Conservation (phyloP, 2,329 filamentous ascomycete species). For the Colletotrichum destructivum region DNA sequence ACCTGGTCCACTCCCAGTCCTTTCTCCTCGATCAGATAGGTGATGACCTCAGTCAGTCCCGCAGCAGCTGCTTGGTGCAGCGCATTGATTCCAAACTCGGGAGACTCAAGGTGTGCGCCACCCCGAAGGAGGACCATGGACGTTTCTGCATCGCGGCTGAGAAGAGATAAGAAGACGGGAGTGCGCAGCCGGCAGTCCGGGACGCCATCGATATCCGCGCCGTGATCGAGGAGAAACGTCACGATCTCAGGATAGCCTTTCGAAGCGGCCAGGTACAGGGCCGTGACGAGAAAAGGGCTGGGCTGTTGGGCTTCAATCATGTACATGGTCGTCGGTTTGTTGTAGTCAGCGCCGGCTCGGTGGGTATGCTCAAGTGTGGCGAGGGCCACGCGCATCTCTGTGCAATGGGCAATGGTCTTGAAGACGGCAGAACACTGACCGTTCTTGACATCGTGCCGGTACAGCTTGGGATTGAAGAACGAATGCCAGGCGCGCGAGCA, state of each 20-base stretch:
- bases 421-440: not conserved
- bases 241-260: constrained; percentile 7
- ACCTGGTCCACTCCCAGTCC: not conserved
- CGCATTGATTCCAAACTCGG: no score
- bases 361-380: no score
- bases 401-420: not conserved
- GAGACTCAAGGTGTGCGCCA: no score
- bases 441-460: not conserved
- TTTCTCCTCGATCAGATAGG: constrained; percentile 2
- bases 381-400: not conserved
- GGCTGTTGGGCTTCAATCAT: not conserved
- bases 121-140: no score
- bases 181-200: no score
- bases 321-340: no score
- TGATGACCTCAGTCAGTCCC: no score
- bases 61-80: no score
- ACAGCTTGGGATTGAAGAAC: constrained; percentile 16
- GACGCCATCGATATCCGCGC: no score
- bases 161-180: no score
- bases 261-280: not conserved
- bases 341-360: no score
- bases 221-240: constrained; percentile 3
- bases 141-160: no score
- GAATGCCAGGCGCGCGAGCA: not conserved
- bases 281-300: constrained; percentile 7